Percentiles rank a stretch among this genome's conserved stretches.
Conservation (phyloP, 2,329 filamentous ascomycete genomes). For the Aspergillus quadrilineatus region DNA sequence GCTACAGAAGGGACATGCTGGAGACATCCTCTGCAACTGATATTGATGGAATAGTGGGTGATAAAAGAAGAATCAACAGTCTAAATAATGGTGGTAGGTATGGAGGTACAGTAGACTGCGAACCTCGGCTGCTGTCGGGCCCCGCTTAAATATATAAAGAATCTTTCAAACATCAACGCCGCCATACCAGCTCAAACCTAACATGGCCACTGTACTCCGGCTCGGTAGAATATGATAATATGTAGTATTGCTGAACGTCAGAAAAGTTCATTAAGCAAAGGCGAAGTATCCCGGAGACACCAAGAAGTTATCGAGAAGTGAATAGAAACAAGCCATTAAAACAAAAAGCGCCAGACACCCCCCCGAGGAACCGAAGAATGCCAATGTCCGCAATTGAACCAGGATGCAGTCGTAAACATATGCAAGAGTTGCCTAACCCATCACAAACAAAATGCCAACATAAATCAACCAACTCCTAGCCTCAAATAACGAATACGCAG, state of each 20-base stretch:
- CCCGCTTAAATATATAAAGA: conserved; percentile 9
- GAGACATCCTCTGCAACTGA: background rate
- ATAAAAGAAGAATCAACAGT: background rate
- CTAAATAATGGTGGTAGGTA: background rate
- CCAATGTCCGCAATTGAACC: conserved; percentile 35
- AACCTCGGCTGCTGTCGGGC: conserved; percentile 2
- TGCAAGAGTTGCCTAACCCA: conserved; percentile 40
- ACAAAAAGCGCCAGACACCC: conserved; percentile 36
- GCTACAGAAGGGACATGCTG: conserved; percentile 57
- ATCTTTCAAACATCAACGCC: conserved; percentile 17
- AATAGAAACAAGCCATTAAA: conserved; percentile 22
- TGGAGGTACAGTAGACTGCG: background rate
- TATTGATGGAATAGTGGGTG: background rate
- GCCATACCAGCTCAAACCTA: background rate
- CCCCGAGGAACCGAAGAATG: conserved; percentile 34
- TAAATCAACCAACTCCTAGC: conserved; percentile 34
- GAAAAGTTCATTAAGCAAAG: conserved; percentile 33
- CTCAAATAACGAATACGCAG: conserved; percentile 20
- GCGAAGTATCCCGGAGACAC: conserved; percentile 27
- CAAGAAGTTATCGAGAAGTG: conserved; percentile 18
- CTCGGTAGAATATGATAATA: conserved; percentile 12
- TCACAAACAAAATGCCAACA: conserved; percentile 44
- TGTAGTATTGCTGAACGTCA: conserved; percentile 7
- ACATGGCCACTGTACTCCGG: background rate
- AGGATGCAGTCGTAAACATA: conserved; percentile 41